Evolutionary conservation across 352 stramenopile genomes (phyloP).

Genomic region (Phytophthora multivora): DNA sequence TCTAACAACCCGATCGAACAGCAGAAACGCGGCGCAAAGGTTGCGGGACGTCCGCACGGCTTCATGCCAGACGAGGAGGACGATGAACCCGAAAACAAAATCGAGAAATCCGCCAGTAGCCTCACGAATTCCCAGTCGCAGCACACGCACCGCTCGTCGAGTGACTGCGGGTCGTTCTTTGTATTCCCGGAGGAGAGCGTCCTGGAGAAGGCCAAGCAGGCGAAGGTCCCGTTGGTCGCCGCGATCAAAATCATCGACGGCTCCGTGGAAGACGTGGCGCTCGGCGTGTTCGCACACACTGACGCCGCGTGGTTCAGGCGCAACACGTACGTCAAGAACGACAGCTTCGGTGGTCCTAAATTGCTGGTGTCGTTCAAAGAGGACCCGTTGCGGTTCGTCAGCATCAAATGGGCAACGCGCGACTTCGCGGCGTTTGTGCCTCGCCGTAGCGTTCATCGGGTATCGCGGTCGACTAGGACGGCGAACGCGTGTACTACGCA

Average conservation of each 20-base stretch:
- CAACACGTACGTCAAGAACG: conserved; percentile 50
- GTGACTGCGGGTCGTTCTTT: conserved; percentile 40
- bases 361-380: conserved; percentile 51
- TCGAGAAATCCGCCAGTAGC: conserved; percentile 25
- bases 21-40: conserved; percentile 30
- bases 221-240: conserved; percentile 38
- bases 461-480: conserved; percentile 45
- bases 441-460: conserved; percentile 47
- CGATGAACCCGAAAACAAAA: conserved; percentile 4
- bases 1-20: conserved; percentile 46
- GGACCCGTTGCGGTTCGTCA: conserved; percentile 58
- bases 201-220: conserved; percentile 41
- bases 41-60: conserved; percentile 26
- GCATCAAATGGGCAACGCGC: conserved; percentile 50
- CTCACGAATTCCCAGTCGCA: conserved; percentile 15
- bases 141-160: conserved; percentile 44
- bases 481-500: conserved; percentile 49
- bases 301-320: conserved; percentile 44
- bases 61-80: conserved; percentile 32
- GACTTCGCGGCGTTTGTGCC: conserved; percentile 42
- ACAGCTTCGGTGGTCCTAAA: conserved; percentile 39
- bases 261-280: conserved; percentile 50
- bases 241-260: conserved; percentile 44
- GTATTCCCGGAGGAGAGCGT: conserved; percentile 45
- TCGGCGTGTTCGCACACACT: conserved; percentile 41